Conservation (phyloP, 495 filamentous ascomycete genomes). For the Penicillium arizonense region DNA sequence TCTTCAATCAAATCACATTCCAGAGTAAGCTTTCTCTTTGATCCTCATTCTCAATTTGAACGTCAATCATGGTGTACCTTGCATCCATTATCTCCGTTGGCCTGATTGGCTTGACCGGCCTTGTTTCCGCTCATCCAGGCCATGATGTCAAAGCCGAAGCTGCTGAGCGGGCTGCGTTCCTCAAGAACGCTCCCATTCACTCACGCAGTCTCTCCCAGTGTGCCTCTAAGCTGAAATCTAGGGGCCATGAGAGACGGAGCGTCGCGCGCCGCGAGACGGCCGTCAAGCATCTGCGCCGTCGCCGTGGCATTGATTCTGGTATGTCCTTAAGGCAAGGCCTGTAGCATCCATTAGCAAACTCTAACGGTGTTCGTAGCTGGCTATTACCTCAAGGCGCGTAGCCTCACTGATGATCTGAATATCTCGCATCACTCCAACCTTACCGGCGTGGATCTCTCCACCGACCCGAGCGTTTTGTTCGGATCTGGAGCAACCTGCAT, state of each 20-base stretch:
- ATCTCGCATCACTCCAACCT: slow-evolving; percentile 45
- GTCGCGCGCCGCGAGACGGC: slow-evolving; percentile 41
- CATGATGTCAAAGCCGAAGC: slow-evolving; percentile 46
- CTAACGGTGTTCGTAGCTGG: slow-evolving; percentile 1
- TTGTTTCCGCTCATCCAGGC: slow-evolving; percentile 45
- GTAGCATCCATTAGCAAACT: not conserved
- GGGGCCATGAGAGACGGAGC: slow-evolving; percentile 44
- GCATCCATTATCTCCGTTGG: slow-evolving; percentile 14
- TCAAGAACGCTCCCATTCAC: slow-evolving; percentile 31
- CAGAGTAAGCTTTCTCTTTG: not conserved
- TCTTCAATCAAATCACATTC: no score
- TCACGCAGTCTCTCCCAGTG: slow-evolving; percentile 46
- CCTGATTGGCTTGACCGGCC: slow-evolving; percentile 13
- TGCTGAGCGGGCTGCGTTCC: slow-evolving; percentile 42
- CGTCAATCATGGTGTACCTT: slow-evolving; percentile 18
- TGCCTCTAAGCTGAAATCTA: slow-evolving; percentile 46
- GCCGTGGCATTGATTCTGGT: slow-evolving; percentile 21
- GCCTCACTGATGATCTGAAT: slow-evolving; percentile 35
- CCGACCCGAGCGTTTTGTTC: slow-evolving; percentile 50
- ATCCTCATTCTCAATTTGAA: not conserved
- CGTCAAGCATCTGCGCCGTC: slow-evolving; percentile 29
- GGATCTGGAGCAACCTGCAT: slow-evolving; percentile 54
- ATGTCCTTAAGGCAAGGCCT: not conserved
- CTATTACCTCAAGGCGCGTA: slow-evolving; percentile 39
- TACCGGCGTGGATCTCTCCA: slow-evolving; percentile 45